These are phyloP conservation scores for Monilinia polystroma DNA, from an alignment of 2,329 filamentous ascomycete genomes.

Conservation along the genomic window DNA sequence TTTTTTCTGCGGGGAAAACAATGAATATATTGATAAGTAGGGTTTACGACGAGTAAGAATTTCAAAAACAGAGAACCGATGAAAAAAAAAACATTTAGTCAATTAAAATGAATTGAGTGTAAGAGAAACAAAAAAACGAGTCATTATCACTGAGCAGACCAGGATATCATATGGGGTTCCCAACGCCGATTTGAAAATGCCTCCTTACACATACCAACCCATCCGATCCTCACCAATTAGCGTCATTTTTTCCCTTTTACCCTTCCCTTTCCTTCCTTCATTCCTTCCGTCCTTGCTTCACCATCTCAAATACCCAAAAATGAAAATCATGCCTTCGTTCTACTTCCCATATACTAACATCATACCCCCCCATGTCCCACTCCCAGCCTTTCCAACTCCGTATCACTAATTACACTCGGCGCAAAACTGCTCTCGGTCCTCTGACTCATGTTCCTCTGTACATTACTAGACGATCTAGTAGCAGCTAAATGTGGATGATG, in stretches of 20 bases:
- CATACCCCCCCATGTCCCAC: conserved; percentile 23
- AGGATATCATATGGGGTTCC: conserved; percentile 41
- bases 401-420: conserved; percentile 32
- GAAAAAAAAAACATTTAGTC: too few relatives aligned
- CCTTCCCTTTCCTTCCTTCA: too few relatives aligned
- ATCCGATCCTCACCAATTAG: conserved; percentile 40
- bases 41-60: too few relatives aligned
- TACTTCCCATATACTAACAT: too few relatives aligned
- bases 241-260: conserved; percentile 33
- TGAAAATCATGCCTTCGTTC: conserved; percentile 13
- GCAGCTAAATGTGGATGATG: conserved; percentile 1
- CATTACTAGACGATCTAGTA: background rate
- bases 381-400: conserved; percentile 32
- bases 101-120: background rate
- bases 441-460: conserved; percentile 29
- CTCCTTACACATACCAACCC: conserved; percentile 36
- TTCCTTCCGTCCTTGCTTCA: background rate
- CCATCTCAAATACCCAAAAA: background rate
- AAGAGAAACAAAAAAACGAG: background rate
- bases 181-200: conserved; percentile 44
- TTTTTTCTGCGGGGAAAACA: too few relatives aligned
- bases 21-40: too few relatives aligned
- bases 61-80: too few relatives aligned
- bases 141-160: conserved; percentile 27
- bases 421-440: conserved; percentile 30